Evolutionary conservation across 345 rosid species (phyloP), one percentile per base, ranked within the genome.

Genomic region (Toxicodendron radicans): DNA sequence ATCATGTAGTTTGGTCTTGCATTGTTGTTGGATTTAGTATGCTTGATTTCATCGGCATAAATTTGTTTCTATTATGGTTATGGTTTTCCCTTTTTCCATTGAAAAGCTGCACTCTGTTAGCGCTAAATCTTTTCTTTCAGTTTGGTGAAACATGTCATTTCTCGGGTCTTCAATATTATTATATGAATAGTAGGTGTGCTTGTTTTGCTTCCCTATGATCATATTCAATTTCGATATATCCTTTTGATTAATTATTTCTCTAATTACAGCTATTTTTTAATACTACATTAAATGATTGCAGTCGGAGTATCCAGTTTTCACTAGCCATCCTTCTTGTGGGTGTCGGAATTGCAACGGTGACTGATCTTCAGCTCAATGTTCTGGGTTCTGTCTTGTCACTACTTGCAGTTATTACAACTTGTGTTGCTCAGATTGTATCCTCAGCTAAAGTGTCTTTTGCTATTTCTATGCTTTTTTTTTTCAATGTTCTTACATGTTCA

Each of bases 391-490:
- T 96, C 83, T 76, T 96, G 86, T 96, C 99, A 46, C 73, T 96
- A 75, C 91, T 96, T 61, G 98, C 99, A 62, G 90, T 96, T 73
- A 48, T 96, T 86, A 96, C 99, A 46, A 96, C 99, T 24, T 96
- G 99, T 52, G 82, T 96, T 73, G 99, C 99, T 66, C 99, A 96
- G 83, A 96, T 96, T 89, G 98, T 96, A 96, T 93, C 91, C 97
- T 89, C 71, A 24, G 45, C 81, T 67, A 74, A 78, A 76, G n/a
- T 66, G 10, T 71, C 64, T 70, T 77, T 2, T 79, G 14, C 51
- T 45, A 68, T 73, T 64, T 66, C 3, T 72, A 78, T 60, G 20
- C 46, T 53, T 56, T 1, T 43, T 24, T 52, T 74, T 43, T 48
- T 23, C 59, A 27, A 27, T 27, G 30, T 35, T 65, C 30, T 74